Conservation (phyloP, 495 filamentous ascomycete genomes). For the Tetracladium setigerum region DNA sequence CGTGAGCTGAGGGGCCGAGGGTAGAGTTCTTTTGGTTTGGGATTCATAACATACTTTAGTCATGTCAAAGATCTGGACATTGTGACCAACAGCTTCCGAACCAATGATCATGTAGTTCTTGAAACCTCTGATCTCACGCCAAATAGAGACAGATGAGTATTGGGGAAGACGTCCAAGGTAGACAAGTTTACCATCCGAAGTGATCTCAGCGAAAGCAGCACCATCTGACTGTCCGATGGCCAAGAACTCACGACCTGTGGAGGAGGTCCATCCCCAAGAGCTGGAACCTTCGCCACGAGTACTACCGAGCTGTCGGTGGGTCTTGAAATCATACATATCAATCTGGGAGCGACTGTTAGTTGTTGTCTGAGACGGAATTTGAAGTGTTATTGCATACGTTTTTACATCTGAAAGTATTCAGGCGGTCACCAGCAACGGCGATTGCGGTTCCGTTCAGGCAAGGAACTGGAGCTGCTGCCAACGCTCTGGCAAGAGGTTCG, state of each 20-base stretch:
- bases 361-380: neutral
- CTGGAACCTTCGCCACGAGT: constrained; percentile 8
- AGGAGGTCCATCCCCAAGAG: constrained; percentile 46
- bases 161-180: constrained; percentile 51
- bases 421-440: constrained; percentile 32
- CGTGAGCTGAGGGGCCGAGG: neutral
- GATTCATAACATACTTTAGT: constrained; percentile 23
- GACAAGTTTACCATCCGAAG: constrained; percentile 36
- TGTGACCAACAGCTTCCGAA: constrained; percentile 39
- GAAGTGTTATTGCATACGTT: constrained; percentile 24
- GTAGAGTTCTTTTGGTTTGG: neutral
- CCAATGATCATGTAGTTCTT: constrained; percentile 44
- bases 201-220: constrained; percentile 48
- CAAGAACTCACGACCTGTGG: constrained; percentile 49
- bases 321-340: constrained; percentile 46
- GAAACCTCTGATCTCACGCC: constrained; percentile 42
- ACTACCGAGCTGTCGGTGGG: constrained; percentile 42
- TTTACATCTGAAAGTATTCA: constrained; percentile 43
- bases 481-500: constrained; percentile 10
- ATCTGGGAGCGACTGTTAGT: neutral
- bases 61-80: constrained; percentile 48
- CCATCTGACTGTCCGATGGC: constrained; percentile 51
- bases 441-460: constrained; percentile 41
- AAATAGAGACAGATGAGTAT: constrained; percentile 30
- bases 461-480: constrained; percentile 16